phyloP scores from a whole-genome alignment of 2,329 filamentous ascomycete species.

The Xylaria arbuscula region DNA sequence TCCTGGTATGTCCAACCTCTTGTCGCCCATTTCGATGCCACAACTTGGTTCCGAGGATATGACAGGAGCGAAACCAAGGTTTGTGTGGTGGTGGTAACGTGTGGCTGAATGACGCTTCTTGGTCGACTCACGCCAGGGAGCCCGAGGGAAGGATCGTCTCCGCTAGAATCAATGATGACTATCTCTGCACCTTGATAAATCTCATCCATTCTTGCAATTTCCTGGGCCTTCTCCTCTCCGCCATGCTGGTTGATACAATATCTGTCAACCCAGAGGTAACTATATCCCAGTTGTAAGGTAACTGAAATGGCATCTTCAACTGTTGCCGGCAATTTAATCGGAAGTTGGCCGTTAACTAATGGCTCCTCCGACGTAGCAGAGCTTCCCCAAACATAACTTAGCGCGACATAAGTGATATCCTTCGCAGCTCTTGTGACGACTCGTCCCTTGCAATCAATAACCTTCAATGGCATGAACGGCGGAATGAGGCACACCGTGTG shows the following conservation, averaged over 20 bases:
- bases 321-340: not conserved
- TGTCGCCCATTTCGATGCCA: slow-evolving; percentile 6
- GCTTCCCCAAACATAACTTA: too few relatives aligned
- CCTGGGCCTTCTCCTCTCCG: not conserved
- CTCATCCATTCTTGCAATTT: not conserved
- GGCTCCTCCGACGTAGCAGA: too few relatives aligned
- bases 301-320: slow-evolving; percentile 20
- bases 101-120: not conserved
- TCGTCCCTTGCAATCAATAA: too few relatives aligned
- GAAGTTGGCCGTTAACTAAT: too few relatives aligned
- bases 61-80: not conserved
- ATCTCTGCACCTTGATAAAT: not conserved
- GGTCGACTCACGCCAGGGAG: slow-evolving; percentile 3
- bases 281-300: not conserved
- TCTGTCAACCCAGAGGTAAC: slow-evolving; percentile 19
- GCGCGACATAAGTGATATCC: too few relatives aligned
- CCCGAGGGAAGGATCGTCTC: not conserved
- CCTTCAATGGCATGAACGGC: too few relatives aligned
- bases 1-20: slow-evolving; percentile 27
- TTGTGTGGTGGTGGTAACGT: not conserved
- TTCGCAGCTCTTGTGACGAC: too few relatives aligned
- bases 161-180: not conserved
- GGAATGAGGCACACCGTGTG: too few relatives aligned
- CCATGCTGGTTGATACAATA: not conserved
- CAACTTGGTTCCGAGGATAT: too few relatives aligned